Base-by-base conservation (phyloP, 73 alveolate species). In the Paramecium biaurelia region DNA sequence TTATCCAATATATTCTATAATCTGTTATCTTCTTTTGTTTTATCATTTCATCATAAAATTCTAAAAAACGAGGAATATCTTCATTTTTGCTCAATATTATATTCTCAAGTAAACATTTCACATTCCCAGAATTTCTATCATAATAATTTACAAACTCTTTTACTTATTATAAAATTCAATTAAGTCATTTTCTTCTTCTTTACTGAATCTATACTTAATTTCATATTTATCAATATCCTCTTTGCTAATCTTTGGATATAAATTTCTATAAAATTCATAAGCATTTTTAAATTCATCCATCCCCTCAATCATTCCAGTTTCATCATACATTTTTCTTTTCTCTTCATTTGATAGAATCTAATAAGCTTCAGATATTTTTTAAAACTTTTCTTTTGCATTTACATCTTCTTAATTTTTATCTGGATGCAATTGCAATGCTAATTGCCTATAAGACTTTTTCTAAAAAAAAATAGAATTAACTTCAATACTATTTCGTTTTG, bases 361-460 rank as follows among this genome's bases (percentile, higher is more conserved):
- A 84, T 94, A 95, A 6, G 98, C 98, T 35, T 93, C 92, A 5
- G 79, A 63, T 24, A 95, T 56, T 72, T 95, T 94, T 42, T 92
- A 76, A 74, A 95, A 95, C 85, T 95, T 95, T 7, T 95, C 93
- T 21, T 57, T 76, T 37, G 98, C 96, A 47, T 95, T 76, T 18
- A 37, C 49, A 87, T 95, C 98, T 41, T 38, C 82, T 56, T 93
- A 92, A 85, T 95, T 95, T 70, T 96, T 96, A 87, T 96, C 99
- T 35, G 99, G 99, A 93, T 96, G 99, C 26, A 94, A 93, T 82
- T 90, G 18, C 47, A 95, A 70, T 9, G 97, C 97, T 53, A 95
- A 70, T 47, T 89, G 12, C 32, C 74, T 23, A 70, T 89, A 89
- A 20, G 94, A 76, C 76, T 89, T 89, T 68, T 70, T 68, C 94